A percentile compares a stretch with the other conserved stretches of the same genome.
These are phyloP conservation scores for Hortiboletus campestris DNA, from an alignment of 768 basidiomycete genomes.

Conservation along the genomic window DNA sequence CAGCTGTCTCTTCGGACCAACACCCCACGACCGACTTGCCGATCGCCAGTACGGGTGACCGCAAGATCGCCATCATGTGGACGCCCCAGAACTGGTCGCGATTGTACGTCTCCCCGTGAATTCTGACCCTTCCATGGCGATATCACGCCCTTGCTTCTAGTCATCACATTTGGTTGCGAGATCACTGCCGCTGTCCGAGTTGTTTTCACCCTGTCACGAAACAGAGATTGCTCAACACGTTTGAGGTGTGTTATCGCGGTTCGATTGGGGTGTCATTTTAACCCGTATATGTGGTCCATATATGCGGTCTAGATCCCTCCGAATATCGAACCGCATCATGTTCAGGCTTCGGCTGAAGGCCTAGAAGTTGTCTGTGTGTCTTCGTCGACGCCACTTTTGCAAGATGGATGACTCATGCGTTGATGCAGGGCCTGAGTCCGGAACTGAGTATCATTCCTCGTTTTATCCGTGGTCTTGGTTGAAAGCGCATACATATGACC, in stretches of 20 bases:
- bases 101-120: conserved; percentile 53
- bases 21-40: conserved; percentile 39
- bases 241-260: conserved; percentile 50
- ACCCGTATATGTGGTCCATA: conserved; percentile 4
- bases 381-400: neutral
- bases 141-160: conserved; percentile 39
- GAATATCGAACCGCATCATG: conserved; percentile 62
- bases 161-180: conserved; percentile 88
- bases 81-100: conserved; percentile 67
- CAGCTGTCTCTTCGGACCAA: conserved; percentile 24
- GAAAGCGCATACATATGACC: conserved; percentile 75
- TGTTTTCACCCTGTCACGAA: conserved; percentile 90
- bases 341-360: conserved; percentile 57
- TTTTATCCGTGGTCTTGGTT: conserved; percentile 90
- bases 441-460: conserved; percentile 64
- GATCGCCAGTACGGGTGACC: conserved; percentile 53
- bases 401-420: neutral
- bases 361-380: conserved; percentile 73
- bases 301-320: conserved; percentile 60
- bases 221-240: conserved; percentile 86
- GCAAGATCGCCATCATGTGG: conserved; percentile 71
- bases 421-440: conserved; percentile 21
- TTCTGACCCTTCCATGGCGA: neutral
- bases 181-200: conserved; percentile 85
- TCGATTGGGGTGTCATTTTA: neutral